Evolutionary conservation across 163 green algal species (phyloP).

Genomic region (Chlamydomonas reinhardtii): DNA sequence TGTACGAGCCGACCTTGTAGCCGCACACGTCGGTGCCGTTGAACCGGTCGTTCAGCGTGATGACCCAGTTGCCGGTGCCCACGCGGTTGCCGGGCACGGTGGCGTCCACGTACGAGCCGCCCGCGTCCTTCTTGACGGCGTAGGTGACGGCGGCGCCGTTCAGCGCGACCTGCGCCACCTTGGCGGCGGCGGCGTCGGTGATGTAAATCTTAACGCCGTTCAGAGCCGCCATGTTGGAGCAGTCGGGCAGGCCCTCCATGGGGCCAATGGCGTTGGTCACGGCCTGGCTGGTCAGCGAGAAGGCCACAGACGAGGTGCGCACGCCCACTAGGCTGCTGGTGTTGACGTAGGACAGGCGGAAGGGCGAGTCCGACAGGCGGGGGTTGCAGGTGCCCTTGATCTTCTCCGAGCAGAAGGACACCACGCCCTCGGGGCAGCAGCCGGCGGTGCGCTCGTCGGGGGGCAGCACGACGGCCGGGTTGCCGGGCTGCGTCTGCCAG

Average conservation of each 20-base stretch:
- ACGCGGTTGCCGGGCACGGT: neutral
- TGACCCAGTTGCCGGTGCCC: neutral
- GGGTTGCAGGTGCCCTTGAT: conserved; percentile 46
- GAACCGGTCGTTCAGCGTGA: neutral
- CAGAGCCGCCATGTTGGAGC: conserved; percentile 7
- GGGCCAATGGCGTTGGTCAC: conserved; percentile 23
- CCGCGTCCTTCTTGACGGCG: neutral
- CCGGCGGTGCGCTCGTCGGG: conserved; percentile 6
- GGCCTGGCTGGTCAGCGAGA: conserved; percentile 5
- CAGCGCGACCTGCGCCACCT: neutral
- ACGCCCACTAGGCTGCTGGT: neutral
- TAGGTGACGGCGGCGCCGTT: neutral
- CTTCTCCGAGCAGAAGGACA: conserved; percentile 45
- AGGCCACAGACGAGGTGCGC: conserved; percentile 2
- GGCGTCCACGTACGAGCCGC: conserved; percentile 3
- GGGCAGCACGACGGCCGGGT: neutral
- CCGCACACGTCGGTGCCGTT: conserved; percentile 28
- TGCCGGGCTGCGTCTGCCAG: conserved; percentile 54
- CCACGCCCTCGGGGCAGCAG: conserved; percentile 59
- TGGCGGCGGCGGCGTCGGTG: neutral
- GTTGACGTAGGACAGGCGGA: conserved; percentile 46
- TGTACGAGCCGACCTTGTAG: conserved; percentile 29
- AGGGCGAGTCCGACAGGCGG: conserved; percentile 33
- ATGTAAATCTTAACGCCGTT: conserved; percentile 33
- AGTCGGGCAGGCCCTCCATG: conserved; percentile 28